These are phyloP conservation scores for Globisporangium middletonii DNA, from an alignment of 352 stramenopile genomes.

Conservation along the genomic window DNA sequence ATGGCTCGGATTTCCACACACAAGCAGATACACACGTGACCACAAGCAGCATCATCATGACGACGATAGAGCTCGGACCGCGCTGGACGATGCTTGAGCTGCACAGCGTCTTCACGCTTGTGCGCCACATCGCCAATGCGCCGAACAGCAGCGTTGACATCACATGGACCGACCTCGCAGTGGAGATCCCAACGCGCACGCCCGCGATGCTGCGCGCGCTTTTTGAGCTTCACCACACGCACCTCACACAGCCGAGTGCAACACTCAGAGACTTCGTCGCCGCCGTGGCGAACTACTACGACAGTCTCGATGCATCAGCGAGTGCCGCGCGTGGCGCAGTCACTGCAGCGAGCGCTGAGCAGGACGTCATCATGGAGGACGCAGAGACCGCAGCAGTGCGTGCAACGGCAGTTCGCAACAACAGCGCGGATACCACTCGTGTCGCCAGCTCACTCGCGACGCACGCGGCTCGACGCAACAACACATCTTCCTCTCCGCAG, in stretches of 20 bases:
- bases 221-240: constrained; percentile 63
- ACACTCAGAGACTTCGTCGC: constrained; percentile 67
- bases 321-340: no score
- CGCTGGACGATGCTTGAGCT: constrained; percentile 61
- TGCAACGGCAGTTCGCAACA: no score
- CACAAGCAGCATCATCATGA: no score
- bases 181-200: constrained; percentile 42
- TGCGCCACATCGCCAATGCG: constrained; percentile 10
- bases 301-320: constrained; percentile 20
- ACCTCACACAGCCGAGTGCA: constrained; percentile 57
- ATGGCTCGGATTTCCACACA: no score
- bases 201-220: constrained; percentile 54
- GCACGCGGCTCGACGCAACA: no score
- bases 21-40: no score
- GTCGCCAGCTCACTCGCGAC: no score
- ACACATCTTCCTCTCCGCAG: no score
- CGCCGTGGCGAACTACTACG: constrained; percentile 68
- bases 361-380: constrained; percentile 11
- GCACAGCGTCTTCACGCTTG: constrained; percentile 59
- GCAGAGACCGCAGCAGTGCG: not conserved
- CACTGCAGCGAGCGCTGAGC: constrained; percentile 4
- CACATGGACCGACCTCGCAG: constrained; percentile 46
- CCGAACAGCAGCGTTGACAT: not conserved
- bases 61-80: constrained; percentile 25
- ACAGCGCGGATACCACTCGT: no score